Evolutionary conservation across 2,329 filamentous ascomycete species (phyloP).

Genomic region (Chaetomium globosum): DNA sequence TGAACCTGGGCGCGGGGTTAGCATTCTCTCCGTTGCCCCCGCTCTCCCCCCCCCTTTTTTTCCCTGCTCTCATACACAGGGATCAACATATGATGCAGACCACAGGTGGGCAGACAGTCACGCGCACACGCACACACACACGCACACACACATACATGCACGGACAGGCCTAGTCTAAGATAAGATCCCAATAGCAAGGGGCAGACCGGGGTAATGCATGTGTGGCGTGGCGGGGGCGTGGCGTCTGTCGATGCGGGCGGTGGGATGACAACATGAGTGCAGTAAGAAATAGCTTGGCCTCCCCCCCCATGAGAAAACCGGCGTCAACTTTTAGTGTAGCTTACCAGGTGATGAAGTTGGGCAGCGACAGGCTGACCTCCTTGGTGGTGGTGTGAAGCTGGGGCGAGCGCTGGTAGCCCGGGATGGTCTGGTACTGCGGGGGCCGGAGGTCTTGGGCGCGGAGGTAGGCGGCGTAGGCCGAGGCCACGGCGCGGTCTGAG

Average conservation of each 20-base stretch:
- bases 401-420: slow-evolving; percentile 32
- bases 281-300: not conserved
- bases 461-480: slow-evolving; percentile 35
- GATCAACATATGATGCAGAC: not conserved
- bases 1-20: slow-evolving; percentile 31
- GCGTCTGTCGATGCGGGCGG: too few relatives aligned
- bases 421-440: slow-evolving; percentile 26
- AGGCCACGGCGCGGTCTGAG: slow-evolving; percentile 36
- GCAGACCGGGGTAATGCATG: not conserved
- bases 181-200: not conserved
- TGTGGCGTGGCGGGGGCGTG: not conserved
- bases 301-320: too few relatives aligned
- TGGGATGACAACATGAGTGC: not conserved
- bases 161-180: not conserved
- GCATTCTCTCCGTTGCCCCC: not conserved
- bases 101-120: not conserved
- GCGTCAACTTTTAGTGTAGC: not conserved
- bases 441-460: slow-evolving; percentile 31
- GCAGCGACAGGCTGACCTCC: slow-evolving; percentile 35
- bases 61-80: not conserved
- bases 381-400: slow-evolving; percentile 29
- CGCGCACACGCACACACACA: not conserved
- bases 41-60: too few relatives aligned
- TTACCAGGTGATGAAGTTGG: slow-evolving; percentile 35
- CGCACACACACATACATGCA: not conserved